Conservation (phyloP, 2,329 filamentous ascomycete genomes). For the Boeremia exigua region DNA sequence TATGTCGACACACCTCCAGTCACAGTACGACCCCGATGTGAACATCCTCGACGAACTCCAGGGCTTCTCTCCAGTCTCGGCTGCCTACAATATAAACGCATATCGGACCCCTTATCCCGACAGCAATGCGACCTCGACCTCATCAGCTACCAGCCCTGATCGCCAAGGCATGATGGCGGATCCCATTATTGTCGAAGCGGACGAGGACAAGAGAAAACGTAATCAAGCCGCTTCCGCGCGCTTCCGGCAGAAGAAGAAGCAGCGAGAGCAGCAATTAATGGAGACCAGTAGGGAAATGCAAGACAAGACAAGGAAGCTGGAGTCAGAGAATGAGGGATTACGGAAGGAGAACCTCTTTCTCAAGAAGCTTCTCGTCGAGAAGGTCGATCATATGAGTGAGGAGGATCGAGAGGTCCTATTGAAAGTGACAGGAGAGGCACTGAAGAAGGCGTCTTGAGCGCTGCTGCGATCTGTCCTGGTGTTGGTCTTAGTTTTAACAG, state of each 20-base stretch:
- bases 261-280: constrained; percentile 79
- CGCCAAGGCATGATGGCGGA: constrained; percentile 28
- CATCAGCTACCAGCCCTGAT: constrained; percentile 35
- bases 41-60: constrained; percentile 40
- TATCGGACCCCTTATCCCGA: constrained; percentile 42
- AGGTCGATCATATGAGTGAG: constrained; percentile 48
- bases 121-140: constrained; percentile 39
- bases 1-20: constrained; percentile 37
- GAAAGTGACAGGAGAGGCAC: constrained; percentile 31
- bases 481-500: not conserved
- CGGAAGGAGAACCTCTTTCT: constrained; percentile 53
- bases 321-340: constrained; percentile 54
- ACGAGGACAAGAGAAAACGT: constrained; percentile 87
- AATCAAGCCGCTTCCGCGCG: constrained; percentile 89
- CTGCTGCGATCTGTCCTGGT: not conserved
- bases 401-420: constrained; percentile 39
- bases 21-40: constrained; percentile 33
- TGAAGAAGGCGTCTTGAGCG: constrained; percentile 17
- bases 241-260: constrained; percentile 96
- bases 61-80: constrained; percentile 36
- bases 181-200: constrained; percentile 58
- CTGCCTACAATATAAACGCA: constrained; percentile 31
- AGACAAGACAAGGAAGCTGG: constrained; percentile 76
- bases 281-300: constrained; percentile 69
- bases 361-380: constrained; percentile 46